These are phyloP conservation scores for Melampsora occidentalis DNA, from an alignment of 1,284 basidiomycete genomes.

Conservation along the genomic window DNA sequence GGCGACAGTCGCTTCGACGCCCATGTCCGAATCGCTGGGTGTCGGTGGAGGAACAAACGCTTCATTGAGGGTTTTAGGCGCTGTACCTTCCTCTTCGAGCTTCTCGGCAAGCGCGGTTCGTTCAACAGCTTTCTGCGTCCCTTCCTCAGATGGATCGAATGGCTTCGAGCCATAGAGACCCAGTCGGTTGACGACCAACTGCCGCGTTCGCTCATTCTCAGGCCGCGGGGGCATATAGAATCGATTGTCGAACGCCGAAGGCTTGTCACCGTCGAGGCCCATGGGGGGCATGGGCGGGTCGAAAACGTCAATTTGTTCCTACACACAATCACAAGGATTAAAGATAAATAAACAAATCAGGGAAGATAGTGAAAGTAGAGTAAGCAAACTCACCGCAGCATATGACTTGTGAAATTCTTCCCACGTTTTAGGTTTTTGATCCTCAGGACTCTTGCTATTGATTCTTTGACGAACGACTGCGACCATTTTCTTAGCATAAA, in stretches of 20 bases:
- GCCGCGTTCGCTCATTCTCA: conserved; percentile 26
- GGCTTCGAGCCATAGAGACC: conserved; percentile 23
- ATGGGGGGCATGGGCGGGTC: conserved; percentile 27
- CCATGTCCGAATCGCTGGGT: neutral
- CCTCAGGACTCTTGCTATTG: conserved; percentile 46
- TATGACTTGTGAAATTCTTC: conserved; percentile 47
- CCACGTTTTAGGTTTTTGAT: conserved; percentile 48
- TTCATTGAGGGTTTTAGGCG: conserved; percentile 7
- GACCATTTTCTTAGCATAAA: conserved; percentile 18
- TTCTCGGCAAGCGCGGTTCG: conserved; percentile 13
- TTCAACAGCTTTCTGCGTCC: neutral
- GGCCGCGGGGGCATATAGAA: conserved; percentile 25
- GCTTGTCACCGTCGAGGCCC: conserved; percentile 10
- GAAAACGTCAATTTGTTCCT: conserved; percentile 29
- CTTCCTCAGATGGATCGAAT: conserved; percentile 26
- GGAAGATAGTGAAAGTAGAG: neutral
- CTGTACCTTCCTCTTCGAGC: conserved; percentile 29
- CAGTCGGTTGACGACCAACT: conserved; percentile 28
- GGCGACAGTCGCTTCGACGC: neutral
- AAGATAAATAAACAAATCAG: neutral
- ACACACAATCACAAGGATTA: neutral
- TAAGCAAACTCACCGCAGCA: conserved; percentile 44
- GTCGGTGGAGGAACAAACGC: neutral
- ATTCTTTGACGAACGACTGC: conserved; percentile 36
- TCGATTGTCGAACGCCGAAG: conserved; percentile 22